phyloP scores from a whole-genome alignment of 148 eudicot genomes.

The Rhododendron griersonianum region DNA sequence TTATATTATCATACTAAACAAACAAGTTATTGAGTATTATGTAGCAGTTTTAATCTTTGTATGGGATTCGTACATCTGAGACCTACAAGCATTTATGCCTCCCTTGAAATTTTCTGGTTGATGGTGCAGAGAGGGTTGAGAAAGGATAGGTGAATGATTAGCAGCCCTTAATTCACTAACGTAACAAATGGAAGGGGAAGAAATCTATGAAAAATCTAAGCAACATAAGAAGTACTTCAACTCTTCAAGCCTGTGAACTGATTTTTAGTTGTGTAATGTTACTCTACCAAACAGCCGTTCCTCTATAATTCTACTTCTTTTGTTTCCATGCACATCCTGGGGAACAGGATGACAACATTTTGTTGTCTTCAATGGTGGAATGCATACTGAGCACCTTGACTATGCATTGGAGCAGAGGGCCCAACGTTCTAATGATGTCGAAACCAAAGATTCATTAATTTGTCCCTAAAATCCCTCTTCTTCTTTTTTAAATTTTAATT shows the following conservation, averaged over 20 bases:
- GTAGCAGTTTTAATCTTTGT: background rate
- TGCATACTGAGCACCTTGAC: background rate
- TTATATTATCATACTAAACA: background rate
- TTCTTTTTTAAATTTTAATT: background rate
- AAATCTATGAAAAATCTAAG: background rate
- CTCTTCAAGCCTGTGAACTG: background rate
- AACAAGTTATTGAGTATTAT: background rate
- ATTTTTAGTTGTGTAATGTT: background rate
- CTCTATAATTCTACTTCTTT: background rate
- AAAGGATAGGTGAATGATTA: background rate
- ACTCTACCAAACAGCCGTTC: background rate
- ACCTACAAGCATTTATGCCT: background rate
- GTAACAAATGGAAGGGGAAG: background rate
- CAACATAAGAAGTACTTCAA: background rate
- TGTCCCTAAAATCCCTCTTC: background rate
- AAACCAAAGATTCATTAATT: background rate
- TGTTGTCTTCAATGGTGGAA: background rate
- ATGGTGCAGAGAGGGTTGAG: background rate
- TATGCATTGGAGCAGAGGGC: background rate
- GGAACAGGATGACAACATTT: background rate
- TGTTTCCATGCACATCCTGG: background rate
- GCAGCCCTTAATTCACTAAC: background rate
- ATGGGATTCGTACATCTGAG: background rate
- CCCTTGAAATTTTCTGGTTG: background rate
- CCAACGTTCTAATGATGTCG: background rate